Evolutionary conservation across 148 eudicot genomes (phyloP).

Genomic region (Linanthus parryae): DNA sequence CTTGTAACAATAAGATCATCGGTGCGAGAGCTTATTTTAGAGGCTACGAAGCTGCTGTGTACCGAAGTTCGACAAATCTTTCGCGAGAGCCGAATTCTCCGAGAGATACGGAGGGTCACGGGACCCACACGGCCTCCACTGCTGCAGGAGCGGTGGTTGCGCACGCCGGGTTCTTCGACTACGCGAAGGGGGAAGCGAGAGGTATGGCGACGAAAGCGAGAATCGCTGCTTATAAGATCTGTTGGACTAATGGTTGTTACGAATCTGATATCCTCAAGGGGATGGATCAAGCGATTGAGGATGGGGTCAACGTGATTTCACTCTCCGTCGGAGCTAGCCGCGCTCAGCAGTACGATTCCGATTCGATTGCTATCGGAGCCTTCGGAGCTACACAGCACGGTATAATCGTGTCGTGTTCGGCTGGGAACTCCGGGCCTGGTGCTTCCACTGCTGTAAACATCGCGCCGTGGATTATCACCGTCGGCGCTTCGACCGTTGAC

Average conservation of each 20-base stretch:
- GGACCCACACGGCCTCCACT: constrained; percentile 65
- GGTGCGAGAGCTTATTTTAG: constrained; percentile 40
- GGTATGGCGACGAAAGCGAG: constrained; percentile 66
- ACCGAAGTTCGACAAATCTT: constrained; percentile 1
- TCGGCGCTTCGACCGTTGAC: constrained; percentile 35
- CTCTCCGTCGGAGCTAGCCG: constrained; percentile 24
- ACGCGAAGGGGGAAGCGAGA: constrained; percentile 36
- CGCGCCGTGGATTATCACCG: constrained; percentile 36
- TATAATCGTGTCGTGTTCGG: constrained; percentile 30
- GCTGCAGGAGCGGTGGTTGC: constrained; percentile 40
- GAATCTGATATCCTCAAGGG: constrained; percentile 47
- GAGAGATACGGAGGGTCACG: constrained; percentile 51
- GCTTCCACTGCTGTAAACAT: background rate
- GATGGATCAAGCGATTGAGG: constrained; percentile 47
- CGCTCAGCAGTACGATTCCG: constrained; percentile 2
- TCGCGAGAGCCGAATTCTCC: constrained; percentile 17
- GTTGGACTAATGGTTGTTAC: constrained; percentile 34
- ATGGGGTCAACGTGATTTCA: constrained; percentile 36
- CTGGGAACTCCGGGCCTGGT: constrained; percentile 32
- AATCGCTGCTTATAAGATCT: constrained; percentile 48
- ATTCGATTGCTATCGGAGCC: constrained; percentile 25
- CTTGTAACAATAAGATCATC: constrained; percentile 51
- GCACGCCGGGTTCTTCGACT: constrained; percentile 42
- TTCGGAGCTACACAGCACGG: constrained; percentile 34
- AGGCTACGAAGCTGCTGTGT: constrained; percentile 19